A percentile compares a stretch with the other conserved stretches of the same genome.
Conservation (phyloP, 2,329 filamentous ascomycete genomes). For the Ceratocystis huliohia region DNA sequence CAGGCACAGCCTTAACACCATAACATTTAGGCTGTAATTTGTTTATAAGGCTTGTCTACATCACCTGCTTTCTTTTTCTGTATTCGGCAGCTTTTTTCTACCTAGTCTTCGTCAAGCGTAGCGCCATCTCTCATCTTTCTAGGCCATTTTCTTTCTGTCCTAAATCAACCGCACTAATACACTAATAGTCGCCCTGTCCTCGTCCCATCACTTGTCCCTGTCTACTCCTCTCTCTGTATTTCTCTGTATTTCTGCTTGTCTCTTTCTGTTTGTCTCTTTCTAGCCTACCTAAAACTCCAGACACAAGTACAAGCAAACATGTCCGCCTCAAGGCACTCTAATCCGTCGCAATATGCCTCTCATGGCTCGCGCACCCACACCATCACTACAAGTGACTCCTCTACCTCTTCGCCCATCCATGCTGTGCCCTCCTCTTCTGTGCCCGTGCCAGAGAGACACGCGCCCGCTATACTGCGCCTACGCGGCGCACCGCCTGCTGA, state of each 20-base stretch:
- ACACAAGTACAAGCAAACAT: neutral
- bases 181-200: neutral
- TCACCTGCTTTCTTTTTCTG: neutral
- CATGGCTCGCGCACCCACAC: constrained; percentile 11
- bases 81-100: neutral
- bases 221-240: neutral
- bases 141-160: neutral
- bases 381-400: neutral
- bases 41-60: neutral
- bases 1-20: neutral
- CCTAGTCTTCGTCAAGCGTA: neutral
- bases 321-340: constrained; percentile 10
- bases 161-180: neutral
- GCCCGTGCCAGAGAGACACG: neutral
- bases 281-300: too few relatives aligned
- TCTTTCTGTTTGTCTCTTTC: too few relatives aligned
- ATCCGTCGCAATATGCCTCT: neutral
- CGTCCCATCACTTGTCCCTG: neutral
- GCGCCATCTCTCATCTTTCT: neutral
- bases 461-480: constrained; percentile 35
- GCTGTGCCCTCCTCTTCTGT: neutral
- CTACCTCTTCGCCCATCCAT: neutral
- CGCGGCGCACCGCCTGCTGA: constrained; percentile 37
- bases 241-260: neutral
- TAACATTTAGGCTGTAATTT: neutral